Percentiles rank a stretch among this genome's conserved stretches.
phyloP scores from a whole-genome alignment of 371 early-diverging fungal genomes.

The Mortierella sp. region DNA sequence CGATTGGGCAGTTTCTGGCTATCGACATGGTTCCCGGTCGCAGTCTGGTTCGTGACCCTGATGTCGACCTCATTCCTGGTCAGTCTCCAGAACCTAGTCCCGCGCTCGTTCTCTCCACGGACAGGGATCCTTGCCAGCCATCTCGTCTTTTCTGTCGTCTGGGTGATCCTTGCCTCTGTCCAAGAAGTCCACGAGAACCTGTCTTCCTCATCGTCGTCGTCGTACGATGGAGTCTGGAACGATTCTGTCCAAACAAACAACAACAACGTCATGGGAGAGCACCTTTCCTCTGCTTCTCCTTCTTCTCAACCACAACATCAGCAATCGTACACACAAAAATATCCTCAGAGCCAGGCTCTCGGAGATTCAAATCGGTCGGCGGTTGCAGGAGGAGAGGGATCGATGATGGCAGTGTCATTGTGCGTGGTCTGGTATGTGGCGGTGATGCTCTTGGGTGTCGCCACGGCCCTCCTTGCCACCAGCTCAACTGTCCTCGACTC shows the following conservation, averaged over 20 bases:
- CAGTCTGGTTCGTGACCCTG: slow-evolving; percentile 24
- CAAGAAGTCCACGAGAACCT: slow-evolving; percentile 32
- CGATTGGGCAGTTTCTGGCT: neutral
- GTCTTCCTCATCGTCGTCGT: neutral
- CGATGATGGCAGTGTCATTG: slow-evolving; percentile 6
- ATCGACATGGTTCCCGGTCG: slow-evolving; percentile 25
- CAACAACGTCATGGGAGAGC: neutral
- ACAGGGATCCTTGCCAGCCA: slow-evolving; percentile 34
- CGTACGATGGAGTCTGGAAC: neutral
- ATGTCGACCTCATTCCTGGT: slow-evolving; percentile 13
- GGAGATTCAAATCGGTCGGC: neutral
- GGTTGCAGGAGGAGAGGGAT: too few relatives aligned
- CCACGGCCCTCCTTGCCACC: slow-evolving; percentile 33
- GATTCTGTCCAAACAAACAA: slow-evolving; percentile 2
- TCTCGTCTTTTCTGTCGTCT: slow-evolving; percentile 26
- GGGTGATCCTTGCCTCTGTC: slow-evolving; percentile 30
- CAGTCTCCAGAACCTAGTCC: neutral
- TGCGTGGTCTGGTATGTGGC: slow-evolving; percentile 30
- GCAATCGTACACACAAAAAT: neutral
- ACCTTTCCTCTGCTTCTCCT: neutral
- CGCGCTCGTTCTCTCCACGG: slow-evolving; percentile 7
- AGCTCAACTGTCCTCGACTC: slow-evolving; percentile 14
- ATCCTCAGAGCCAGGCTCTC: slow-evolving; percentile 1
- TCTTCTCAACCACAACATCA: slow-evolving; percentile 1
- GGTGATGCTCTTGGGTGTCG: slow-evolving; percentile 24